A percentile compares a stretch with the other conserved stretches of the same genome.
phyloP scores from a whole-genome alignment of 306 rosid species.

The Vigna hirtella region DNA sequence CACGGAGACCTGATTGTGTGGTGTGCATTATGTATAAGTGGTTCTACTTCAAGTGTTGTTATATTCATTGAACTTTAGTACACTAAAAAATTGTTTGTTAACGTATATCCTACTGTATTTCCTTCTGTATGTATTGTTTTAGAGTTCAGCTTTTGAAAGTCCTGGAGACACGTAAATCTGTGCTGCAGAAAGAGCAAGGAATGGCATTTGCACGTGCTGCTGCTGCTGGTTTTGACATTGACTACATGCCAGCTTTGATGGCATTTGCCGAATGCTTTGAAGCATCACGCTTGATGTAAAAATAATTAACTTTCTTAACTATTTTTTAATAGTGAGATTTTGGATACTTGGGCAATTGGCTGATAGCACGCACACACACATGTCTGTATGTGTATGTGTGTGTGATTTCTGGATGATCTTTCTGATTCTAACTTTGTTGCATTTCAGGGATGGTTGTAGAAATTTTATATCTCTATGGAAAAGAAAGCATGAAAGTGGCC shows the following conservation, averaged over 20 bases:
- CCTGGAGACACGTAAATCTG: slow-evolving; percentile 80
- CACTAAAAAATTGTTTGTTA: slow-evolving; percentile 39
- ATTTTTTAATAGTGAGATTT: slow-evolving; percentile 7
- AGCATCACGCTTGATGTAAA: slow-evolving; percentile 85
- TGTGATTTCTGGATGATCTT: slow-evolving; percentile 14
- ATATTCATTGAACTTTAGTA: slow-evolving; percentile 23
- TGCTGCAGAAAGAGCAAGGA: slow-evolving; percentile 95
- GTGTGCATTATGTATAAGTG: slow-evolving; percentile 3
- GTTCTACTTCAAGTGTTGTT: slow-evolving; percentile 1
- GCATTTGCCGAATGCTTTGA: slow-evolving; percentile 86
- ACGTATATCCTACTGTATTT: slow-evolving; percentile 37
- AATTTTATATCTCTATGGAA: slow-evolving; percentile 78
- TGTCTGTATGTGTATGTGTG: neutral
- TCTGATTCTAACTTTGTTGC: slow-evolving; percentile 37
- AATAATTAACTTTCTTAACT: slow-evolving; percentile 30
- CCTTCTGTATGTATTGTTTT: slow-evolving; percentile 39
- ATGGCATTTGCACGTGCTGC: slow-evolving; percentile 99
- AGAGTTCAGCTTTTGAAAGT: slow-evolving; percentile 92
- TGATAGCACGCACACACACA: neutral
- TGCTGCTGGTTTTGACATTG: slow-evolving; percentile 94
- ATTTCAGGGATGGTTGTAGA: slow-evolving; percentile 75
- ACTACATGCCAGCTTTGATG: slow-evolving; percentile 70
- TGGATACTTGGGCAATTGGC: slow-evolving; percentile 39
- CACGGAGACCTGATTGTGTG: neutral
- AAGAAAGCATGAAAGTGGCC: slow-evolving; percentile 91